Conservation (phyloP, 768 basidiomycete species). For the Melanogaster broomeanus region DNA sequence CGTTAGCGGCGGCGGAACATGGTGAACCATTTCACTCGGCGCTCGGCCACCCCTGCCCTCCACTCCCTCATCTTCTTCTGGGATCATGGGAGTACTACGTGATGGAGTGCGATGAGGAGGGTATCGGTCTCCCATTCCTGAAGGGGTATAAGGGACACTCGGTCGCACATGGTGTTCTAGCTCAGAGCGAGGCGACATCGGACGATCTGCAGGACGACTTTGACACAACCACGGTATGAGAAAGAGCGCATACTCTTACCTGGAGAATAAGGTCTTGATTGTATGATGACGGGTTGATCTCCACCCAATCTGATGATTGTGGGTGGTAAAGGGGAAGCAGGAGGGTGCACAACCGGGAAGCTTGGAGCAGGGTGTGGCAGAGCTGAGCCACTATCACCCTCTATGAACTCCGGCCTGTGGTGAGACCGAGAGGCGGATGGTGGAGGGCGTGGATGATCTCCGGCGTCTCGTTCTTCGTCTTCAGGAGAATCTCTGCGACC, state of each 20-base stretch:
- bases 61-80: conserved; percentile 26
- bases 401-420: conserved; percentile 11
- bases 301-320: conserved; percentile 32
- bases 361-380: conserved; percentile 2
- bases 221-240: neutral
- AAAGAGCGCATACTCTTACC: conserved; percentile 13
- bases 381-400: conserved; percentile 5
- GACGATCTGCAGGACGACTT: conserved; percentile 17
- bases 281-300: conserved; percentile 6
- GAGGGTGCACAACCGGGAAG: conserved; percentile 1
- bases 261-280: conserved; percentile 1
- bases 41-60: conserved; percentile 14
- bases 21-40: conserved; percentile 28
- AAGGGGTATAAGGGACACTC: conserved; percentile 15
- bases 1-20: conserved; percentile 27
- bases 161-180: conserved; percentile 6
- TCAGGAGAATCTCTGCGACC: neutral
- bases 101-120: conserved; percentile 16
- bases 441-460: conserved; percentile 6
- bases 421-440: conserved; percentile 9
- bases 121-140: neutral
- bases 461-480: too few species aligned
- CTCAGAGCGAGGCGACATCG: conserved; percentile 7
- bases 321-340: conserved; percentile 24
- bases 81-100: conserved; percentile 14